Conservation (phyloP, 305 asterid genomes). For the Nicotiana rustica region DNA sequence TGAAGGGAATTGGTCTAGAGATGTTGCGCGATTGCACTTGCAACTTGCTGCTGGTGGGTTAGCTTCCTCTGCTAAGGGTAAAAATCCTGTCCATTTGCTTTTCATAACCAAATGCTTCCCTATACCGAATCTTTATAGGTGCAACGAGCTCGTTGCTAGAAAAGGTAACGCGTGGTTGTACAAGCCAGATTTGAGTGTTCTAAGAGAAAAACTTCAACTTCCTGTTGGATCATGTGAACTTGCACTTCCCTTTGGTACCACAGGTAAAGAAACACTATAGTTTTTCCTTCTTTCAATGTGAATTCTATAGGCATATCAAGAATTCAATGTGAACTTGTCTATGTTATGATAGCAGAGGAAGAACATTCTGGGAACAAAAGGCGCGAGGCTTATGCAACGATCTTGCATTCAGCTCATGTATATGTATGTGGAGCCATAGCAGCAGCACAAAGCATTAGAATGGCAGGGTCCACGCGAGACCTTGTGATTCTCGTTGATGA, state of each 20-base stretch:
- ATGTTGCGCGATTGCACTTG: constrained; percentile 67
- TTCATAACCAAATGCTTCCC: constrained; percentile 70
- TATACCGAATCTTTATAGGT: constrained; percentile 60
- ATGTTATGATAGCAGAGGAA: constrained; percentile 45
- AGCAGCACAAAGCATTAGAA: constrained; percentile 84
- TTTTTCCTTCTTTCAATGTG: background rate
- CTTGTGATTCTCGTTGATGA: constrained; percentile 88
- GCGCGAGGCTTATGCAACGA: constrained; percentile 85
- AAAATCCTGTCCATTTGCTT: constrained; percentile 51
- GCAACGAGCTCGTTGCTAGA: constrained; percentile 60
- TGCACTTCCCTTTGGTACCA: constrained; percentile 59
- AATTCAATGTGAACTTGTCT: background rate
- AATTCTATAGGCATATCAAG: background rate
- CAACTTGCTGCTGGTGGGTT: constrained; percentile 65
- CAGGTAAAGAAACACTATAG: constrained; percentile 45
- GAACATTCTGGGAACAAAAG: constrained; percentile 49
- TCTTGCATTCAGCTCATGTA: constrained; percentile 77
- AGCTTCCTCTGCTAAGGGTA: constrained; percentile 63
- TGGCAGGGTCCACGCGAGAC: constrained; percentile 79
- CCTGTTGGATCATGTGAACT: constrained; percentile 85
- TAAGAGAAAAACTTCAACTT: constrained; percentile 65
- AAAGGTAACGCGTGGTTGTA: constrained; percentile 63
- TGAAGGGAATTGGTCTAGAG: constrained; percentile 65
- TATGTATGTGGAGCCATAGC: constrained; percentile 92
- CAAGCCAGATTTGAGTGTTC: constrained; percentile 49